phyloP scores from a whole-genome alignment of 2,329 filamentous ascomycete species.

The Beauveria bassiana region DNA sequence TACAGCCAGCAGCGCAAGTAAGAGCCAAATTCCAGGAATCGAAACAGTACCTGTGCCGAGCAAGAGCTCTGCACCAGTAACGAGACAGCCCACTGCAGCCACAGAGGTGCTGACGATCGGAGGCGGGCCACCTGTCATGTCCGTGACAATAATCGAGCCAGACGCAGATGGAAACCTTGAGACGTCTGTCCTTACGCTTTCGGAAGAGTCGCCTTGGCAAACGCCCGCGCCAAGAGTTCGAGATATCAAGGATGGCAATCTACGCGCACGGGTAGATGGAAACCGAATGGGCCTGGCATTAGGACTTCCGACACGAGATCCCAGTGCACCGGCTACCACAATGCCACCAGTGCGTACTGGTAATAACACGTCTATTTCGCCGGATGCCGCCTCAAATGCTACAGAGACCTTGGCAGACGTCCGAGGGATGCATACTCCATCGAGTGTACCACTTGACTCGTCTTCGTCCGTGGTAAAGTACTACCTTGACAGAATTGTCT shows the following conservation, averaged over 20 bases:
- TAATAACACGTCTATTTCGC: background rate
- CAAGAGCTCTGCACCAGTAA: background rate
- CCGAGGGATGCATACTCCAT: background rate
- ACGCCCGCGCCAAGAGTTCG: background rate
- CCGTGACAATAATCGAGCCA: slow-evolving; percentile 20
- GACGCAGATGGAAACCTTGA: slow-evolving; percentile 15
- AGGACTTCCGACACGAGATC: background rate
- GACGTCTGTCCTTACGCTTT: slow-evolving; percentile 16
- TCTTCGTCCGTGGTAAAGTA: background rate
- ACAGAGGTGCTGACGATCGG: background rate
- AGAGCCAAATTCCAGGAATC: background rate
- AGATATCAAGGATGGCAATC: background rate
- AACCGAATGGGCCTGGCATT: background rate
- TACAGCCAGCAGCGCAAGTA: slow-evolving; percentile 3
- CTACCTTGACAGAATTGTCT: background rate
- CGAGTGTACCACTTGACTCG: background rate
- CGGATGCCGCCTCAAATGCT: background rate
- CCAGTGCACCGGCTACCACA: background rate
- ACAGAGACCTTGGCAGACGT: background rate
- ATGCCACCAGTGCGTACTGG: background rate
- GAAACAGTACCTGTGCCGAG: background rate
- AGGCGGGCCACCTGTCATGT: slow-evolving; percentile 7
- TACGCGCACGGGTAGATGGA: slow-evolving; percentile 4
- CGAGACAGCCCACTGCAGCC: background rate
- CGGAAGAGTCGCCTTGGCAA: slow-evolving; percentile 12